Base-by-base conservation (phyloP, 805 yeast genomes). In the Lipomyces yamanashiensis region DNA sequence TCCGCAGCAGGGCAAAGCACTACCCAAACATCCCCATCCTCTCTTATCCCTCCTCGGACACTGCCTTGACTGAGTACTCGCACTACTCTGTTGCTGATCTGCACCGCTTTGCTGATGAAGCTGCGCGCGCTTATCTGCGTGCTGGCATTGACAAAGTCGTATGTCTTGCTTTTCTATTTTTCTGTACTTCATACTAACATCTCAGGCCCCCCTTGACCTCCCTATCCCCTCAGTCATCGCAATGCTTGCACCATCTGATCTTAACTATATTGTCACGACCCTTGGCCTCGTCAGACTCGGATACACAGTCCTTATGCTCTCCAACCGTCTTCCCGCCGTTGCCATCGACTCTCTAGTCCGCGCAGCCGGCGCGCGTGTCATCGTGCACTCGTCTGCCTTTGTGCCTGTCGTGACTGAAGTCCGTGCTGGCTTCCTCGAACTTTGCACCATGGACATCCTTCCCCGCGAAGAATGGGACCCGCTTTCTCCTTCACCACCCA, bases 261-360 rank as follows among this genome's bases (percentile, higher is more conserved):
- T 62, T 56, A 37, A 39, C 51, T 62, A 62, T 44, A 48, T 62
- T 21, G 62, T 51, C 36, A 58, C 66, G 8, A 33, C 47, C 17
- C 44, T 58, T 33, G 66, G 45, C n/a, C 66, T 62, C 44, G 44
- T 52, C 10, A 53, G 62, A 7, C 62, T 62, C 28, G 66, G 66
- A 7, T 58, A 62, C 58, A 51, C 66, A 2, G 44, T 62, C 15
- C 59, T 62, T 37, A 37, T 58, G 53, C 54, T 62, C 33, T 62
- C 66, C 39, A 62, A 58, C 17, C 58, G 66, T 13, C 56, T 62
- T 13, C 50, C 66, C 23, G 62, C 58, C 10, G 17, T 17, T 36
- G 66, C 66, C 2, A 40, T 58, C 13, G 55, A 41, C 9, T 34
- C 55, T 7, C 62, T 62, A 12, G 33, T 62, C 23, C 39, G 36